Base-by-base conservation (phyloP, 176 grass and related monocot genomes). In the Oropetium thomaeum region DNA sequence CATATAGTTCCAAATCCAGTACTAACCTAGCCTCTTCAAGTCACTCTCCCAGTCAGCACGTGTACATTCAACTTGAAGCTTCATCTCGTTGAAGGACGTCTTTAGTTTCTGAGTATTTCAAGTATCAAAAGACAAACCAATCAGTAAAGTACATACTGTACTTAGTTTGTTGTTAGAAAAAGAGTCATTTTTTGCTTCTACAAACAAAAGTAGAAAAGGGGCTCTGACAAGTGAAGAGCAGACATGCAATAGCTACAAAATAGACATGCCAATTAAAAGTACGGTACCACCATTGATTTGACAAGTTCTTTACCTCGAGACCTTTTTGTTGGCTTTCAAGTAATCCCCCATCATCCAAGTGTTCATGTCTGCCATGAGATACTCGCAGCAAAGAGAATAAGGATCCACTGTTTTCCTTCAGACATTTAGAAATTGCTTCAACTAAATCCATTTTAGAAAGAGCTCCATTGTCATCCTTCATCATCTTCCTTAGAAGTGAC, bases 81-180 rank as follows among this genome's bases (percentile, higher is more conserved):
- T 96, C 86, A 96, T 96, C 48, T 91, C 73, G 64, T 79, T 60
- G 45, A 92, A 92, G 8, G 80, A 81, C 34, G 79, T 31, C 71
- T 96, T 92, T 80, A 96, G 65, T 33, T 61, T 82, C 86, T 96
- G 81, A 73, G 73, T 71, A 78, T 89, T 47, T 67, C 3, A 81
- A 81, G 26, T 28, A 28, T 33, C 29, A 65, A 47, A 25, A 73
- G 17, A 69, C 22, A 25, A 67, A 38, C 41, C 7, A 34, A 52
- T 83, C 38, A 83, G 60, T n/a, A 74, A 41, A 53, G 7, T 77
- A 10, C 16, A 57, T 27, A 28, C 23, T 74, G 2, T 45, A 63
- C 58, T 26, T 75, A 61, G 10, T 31, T 42, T 72, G 1, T 32
- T 43, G 59, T 59, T 76, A 19, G n/a, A 15, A 55, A 65, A 48